These are phyloP conservation scores for Apiospora rasikravindrae DNA, from an alignment of 2,329 filamentous ascomycete species.

Conservation along the genomic window DNA sequence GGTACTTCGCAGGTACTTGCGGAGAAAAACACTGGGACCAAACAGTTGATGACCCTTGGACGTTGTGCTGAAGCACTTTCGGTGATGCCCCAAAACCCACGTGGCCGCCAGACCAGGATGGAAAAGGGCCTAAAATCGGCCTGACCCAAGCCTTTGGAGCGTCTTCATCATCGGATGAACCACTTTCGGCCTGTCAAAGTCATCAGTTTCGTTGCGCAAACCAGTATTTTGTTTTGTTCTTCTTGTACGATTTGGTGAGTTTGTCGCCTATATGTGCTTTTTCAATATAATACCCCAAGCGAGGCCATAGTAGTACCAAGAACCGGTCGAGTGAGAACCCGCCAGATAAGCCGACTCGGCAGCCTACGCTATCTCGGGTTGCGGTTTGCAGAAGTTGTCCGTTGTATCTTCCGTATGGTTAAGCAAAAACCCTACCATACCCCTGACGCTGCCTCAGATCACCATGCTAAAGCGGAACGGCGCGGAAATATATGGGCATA, in stretches of 20 bases:
- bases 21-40: background rate
- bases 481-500: slow-evolving; percentile 7
- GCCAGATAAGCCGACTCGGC: too few relatives aligned
- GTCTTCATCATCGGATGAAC: slow-evolving; percentile 6
- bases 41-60: background rate
- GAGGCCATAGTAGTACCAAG: background rate
- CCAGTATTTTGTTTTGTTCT: background rate
- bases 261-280: too few relatives aligned
- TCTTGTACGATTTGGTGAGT: background rate
- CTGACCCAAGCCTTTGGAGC: slow-evolving; percentile 1
- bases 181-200: background rate
- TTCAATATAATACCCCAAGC: background rate
- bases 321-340: background rate
- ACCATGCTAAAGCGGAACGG: slow-evolving; percentile 8
- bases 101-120: slow-evolving; percentile 10
- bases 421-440: background rate
- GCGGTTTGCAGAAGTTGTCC: background rate
- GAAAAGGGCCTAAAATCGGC: background rate
- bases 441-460: background rate
- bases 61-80: background rate
- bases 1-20: background rate
- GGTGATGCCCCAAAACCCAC: slow-evolving; percentile 13
- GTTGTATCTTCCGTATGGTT: background rate
- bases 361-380: background rate
- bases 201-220: background rate